Percentiles rank a stretch among this genome's conserved stretches.
Evolutionary conservation across 176 grass and related monocot genomes (phyloP).

Genomic region (Eleusine coracana): DNA sequence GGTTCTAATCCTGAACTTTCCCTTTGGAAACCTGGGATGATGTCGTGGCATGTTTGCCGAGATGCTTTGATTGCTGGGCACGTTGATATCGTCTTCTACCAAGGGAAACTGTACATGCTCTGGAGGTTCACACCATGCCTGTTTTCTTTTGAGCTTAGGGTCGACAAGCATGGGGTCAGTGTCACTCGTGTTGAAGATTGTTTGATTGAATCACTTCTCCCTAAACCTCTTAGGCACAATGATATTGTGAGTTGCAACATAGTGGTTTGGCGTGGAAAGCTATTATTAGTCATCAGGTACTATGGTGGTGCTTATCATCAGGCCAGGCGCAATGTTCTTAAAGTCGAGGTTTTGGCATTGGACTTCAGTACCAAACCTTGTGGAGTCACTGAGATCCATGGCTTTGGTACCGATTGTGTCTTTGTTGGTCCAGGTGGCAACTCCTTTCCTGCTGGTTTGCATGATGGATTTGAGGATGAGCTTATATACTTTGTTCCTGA

Average conservation of each 20-base stretch:
- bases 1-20: neutral
- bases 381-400: conserved; percentile 10
- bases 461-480: conserved; percentile 16
- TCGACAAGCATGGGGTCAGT: neutral
- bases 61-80: rapidly evolving
- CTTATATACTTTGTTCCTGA: conserved; percentile 25
- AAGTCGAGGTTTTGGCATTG: conserved; percentile 21
- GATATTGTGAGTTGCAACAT: conserved; percentile 7
- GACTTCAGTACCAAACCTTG: conserved; percentile 34
- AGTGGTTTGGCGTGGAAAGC: conserved; percentile 15
- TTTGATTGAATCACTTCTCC: neutral
- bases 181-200: neutral
- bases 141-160: neutral
- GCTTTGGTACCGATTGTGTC: conserved; percentile 26
- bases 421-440: conserved; percentile 17
- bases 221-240: neutral
- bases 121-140: neutral
- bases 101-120: conserved; percentile 30
- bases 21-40: conserved; percentile 27
- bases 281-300: conserved; percentile 32
- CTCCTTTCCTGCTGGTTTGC: conserved; percentile 29
- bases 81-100: conserved; percentile 1
- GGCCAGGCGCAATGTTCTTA: neutral
- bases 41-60: neutral
- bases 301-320: neutral